Conservation (phyloP, 2,329 filamentous ascomycete species). For the Diplodia sapinea region DNA sequence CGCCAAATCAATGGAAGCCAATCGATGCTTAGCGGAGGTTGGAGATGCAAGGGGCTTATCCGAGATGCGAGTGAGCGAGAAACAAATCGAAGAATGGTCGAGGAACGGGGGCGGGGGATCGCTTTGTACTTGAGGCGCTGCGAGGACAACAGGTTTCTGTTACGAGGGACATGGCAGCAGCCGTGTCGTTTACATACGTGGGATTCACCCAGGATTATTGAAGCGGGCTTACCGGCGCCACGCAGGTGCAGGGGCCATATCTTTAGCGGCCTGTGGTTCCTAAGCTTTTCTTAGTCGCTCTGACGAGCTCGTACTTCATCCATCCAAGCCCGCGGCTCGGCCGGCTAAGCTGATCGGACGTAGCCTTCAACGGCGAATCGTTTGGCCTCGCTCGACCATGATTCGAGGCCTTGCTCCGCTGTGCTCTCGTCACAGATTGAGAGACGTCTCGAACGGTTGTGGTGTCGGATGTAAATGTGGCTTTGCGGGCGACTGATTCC, state of each 20-base stretch:
- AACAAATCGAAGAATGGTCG: background rate
- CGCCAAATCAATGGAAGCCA: background rate
- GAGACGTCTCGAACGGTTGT: slow-evolving; percentile 5
- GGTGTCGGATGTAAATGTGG: slow-evolving; percentile 2
- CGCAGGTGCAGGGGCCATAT: slow-evolving; percentile 26
- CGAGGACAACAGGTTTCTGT: slow-evolving; percentile 1
- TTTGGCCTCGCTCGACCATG: slow-evolving; percentile 3
- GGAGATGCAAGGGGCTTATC: background rate
- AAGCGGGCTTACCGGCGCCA: slow-evolving; percentile 28
- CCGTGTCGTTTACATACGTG: slow-evolving; percentile 26
- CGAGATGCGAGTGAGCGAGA: background rate
- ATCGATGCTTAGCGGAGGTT: too few relatives aligned
- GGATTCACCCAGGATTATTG: slow-evolving; percentile 28
- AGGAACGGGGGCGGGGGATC: background rate
- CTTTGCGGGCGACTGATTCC: background rate
- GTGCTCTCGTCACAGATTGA: slow-evolving; percentile 1
- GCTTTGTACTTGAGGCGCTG: background rate
- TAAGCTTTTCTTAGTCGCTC: slow-evolving; percentile 26
- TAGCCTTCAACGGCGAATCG: background rate
- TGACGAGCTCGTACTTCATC: slow-evolving; percentile 25
- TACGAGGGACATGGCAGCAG: slow-evolving; percentile 10
- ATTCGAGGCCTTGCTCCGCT: background rate
- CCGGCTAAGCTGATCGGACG: slow-evolving; percentile 29
- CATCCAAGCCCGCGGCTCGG: slow-evolving; percentile 25
- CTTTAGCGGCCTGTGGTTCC: slow-evolving; percentile 26